A percentile compares a stretch with the other conserved stretches of the same genome.
Evolutionary conservation across 2,329 filamentous ascomycete genomes (phyloP).

Genomic region (Aureobasidium sp.): DNA sequence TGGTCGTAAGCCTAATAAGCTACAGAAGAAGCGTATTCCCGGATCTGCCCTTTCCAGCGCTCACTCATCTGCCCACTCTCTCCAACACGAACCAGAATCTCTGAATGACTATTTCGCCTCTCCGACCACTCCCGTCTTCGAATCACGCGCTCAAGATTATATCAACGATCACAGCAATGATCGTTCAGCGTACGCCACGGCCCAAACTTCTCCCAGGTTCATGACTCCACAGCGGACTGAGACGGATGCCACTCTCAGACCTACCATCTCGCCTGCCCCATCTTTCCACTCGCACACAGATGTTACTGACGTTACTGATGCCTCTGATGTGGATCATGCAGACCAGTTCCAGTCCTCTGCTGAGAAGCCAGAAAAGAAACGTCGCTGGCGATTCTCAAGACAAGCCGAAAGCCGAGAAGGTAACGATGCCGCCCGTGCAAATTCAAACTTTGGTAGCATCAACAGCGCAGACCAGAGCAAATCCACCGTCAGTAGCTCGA

Average conservation of each 20-base stretch:
- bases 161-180: constrained; percentile 23
- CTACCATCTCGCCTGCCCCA: constrained; percentile 65
- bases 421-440: background rate
- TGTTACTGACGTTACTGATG: constrained; percentile 73
- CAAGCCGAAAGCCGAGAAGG: constrained; percentile 22
- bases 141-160: constrained; percentile 20
- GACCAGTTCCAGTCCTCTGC: constrained; percentile 48
- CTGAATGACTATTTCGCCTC: constrained; percentile 29
- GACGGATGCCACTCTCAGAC: constrained; percentile 50
- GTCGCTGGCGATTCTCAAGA: constrained; percentile 62
- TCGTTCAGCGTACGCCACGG: constrained; percentile 39
- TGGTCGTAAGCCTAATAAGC: constrained; percentile 73
- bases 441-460: constrained; percentile 9
- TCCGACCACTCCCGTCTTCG: constrained; percentile 24
- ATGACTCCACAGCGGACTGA: constrained; percentile 72
- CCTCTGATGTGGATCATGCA: constrained; percentile 64
- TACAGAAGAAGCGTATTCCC: constrained; percentile 80
- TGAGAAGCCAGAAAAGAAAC: constrained; percentile 62
- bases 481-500: constrained; percentile 17
- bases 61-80: constrained; percentile 77
- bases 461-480: constrained; percentile 19
- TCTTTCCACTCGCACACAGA: constrained; percentile 67
- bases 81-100: constrained; percentile 27
- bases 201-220: constrained; percentile 20
- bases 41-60: constrained; percentile 77